Percentiles rank a stretch among this genome's conserved stretches.
Conservation (phyloP, 1,284 basidiomycete genomes). For the Golubevia sp. region DNA sequence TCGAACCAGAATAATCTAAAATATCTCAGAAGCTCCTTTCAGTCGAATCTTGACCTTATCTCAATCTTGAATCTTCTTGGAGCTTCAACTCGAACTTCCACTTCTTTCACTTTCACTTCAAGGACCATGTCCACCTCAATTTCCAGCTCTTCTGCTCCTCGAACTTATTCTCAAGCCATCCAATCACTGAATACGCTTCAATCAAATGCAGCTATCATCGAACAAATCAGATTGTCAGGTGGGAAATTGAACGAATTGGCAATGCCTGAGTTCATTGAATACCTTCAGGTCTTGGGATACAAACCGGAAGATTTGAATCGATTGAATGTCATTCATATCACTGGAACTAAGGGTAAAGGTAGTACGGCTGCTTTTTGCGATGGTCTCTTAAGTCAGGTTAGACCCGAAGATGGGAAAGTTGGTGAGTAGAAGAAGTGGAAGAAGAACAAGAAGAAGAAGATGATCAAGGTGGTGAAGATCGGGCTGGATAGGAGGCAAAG, state of each 20-base stretch:
- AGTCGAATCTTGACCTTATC: no score
- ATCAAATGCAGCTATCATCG: slow-evolving; percentile 88
- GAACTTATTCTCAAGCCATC: slow-evolving; percentile 73
- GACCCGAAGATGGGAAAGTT: slow-evolving; percentile 2
- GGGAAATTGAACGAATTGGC: slow-evolving; percentile 72
- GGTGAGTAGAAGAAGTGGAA: no score
- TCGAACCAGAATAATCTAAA: no score
- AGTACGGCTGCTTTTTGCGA: slow-evolving; percentile 86
- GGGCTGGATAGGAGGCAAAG: no score
- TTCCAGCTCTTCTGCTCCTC: slow-evolving; percentile 2
- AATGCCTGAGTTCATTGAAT: slow-evolving; percentile 88
- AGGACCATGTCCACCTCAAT: no score
- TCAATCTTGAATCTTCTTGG: no score
- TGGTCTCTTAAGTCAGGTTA: slow-evolving; percentile 42
- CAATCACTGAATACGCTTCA: slow-evolving; percentile 87
- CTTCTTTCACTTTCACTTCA: no score
- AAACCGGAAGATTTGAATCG: slow-evolving; percentile 78
- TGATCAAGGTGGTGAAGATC: no score
- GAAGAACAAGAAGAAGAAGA: no score
- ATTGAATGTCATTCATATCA: slow-evolving; percentile 93
- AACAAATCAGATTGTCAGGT: slow-evolving; percentile 79
- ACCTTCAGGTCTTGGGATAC: slow-evolving; percentile 85
- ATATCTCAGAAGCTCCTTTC: no score
- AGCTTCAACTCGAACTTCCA: no score
- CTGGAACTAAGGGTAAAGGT: slow-evolving; percentile 98